Evolutionary conservation across 768 basidiomycete species (phyloP), one percentile per base, ranked within the genome.

Genomic region (Suillus paluster): DNA sequence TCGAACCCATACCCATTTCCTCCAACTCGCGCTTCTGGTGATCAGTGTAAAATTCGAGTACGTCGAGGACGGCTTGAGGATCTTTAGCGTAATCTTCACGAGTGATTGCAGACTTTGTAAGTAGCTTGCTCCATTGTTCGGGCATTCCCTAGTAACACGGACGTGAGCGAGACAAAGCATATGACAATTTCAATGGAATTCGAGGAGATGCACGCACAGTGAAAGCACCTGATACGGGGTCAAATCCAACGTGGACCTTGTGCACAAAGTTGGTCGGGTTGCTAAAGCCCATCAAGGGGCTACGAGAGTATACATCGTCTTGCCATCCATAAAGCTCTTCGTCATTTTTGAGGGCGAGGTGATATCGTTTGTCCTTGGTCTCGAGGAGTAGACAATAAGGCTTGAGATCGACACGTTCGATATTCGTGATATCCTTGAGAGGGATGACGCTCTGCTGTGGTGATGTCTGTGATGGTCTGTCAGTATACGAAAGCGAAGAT

Each of bases 321-420:
- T 96, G 92, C 96, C 96, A 99, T 19, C 89, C 89, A 69, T 99
- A 99, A n/a, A 99, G 83, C 70, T 99, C 97, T 67, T 96, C 94
- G 71, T 99, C 96, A 66, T 83, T 92, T 79, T 96, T 97, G 64
- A 97, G 80, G 2, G 93, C 86, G 54, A 96, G 77, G 71, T 84
- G 90, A 70, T 86, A 90, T 42, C 90, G 86, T 73, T 91, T 93
- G 61, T 94, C 91, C 69, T 89, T 91, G 5, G 91, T 88, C 69
- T 95, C 94, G 23, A 99, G 76, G 17, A 94, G 79, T 0, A 99
- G 79, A 71, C 97, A 99, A 72, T 97, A 99, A 0, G 95, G 95
- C 73, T 97, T 97, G 67, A 95, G 77, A 73, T 99, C 96, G 56
- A 90, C 94, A 14, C 97, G 89, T 72, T 96, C 94, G 68, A 99